A percentile compares a stretch with the other conserved stretches of the same genome.
Conservation (phyloP, 202 grass and related monocot genomes). For the Bolboschoenoplectus hybrid region DNA sequence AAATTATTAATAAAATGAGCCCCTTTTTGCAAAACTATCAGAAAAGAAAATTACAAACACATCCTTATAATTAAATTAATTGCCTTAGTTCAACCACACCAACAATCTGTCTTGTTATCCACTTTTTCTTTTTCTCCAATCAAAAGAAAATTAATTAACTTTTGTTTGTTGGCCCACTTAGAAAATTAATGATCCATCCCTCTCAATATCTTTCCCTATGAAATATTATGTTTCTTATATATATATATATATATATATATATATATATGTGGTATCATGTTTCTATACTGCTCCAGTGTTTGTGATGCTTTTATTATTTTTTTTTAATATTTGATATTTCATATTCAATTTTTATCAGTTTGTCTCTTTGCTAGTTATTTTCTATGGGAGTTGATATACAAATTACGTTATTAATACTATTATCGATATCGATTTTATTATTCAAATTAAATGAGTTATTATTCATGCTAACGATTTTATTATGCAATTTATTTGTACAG, state of each 20-base stretch:
- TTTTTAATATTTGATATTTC: too few relatives aligned
- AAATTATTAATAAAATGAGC: not conserved
- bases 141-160: not conserved
- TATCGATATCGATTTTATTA: too few relatives aligned
- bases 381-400: too few relatives aligned
- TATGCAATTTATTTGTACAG: too few relatives aligned
- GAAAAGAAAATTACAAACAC: not conserved
- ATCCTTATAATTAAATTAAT: not conserved
- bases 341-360: not conserved
- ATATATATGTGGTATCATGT: not conserved
- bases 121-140: not conserved
- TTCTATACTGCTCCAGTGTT: not conserved
- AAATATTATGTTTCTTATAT: not conserved
- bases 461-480: too few relatives aligned
- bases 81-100: constrained; percentile 11
- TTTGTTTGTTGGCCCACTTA: not conserved
- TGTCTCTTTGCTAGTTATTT: not conserved
- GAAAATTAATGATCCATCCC: not conserved
- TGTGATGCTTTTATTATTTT: not conserved
- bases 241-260: not conserved
- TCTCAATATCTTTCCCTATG: not conserved
- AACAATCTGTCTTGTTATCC: constrained; percentile 4
- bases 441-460: too few relatives aligned
- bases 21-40: not conserved
- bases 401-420: too few relatives aligned